Conservation (phyloP, 106 monocot species). For the Chionographis japonica region DNA sequence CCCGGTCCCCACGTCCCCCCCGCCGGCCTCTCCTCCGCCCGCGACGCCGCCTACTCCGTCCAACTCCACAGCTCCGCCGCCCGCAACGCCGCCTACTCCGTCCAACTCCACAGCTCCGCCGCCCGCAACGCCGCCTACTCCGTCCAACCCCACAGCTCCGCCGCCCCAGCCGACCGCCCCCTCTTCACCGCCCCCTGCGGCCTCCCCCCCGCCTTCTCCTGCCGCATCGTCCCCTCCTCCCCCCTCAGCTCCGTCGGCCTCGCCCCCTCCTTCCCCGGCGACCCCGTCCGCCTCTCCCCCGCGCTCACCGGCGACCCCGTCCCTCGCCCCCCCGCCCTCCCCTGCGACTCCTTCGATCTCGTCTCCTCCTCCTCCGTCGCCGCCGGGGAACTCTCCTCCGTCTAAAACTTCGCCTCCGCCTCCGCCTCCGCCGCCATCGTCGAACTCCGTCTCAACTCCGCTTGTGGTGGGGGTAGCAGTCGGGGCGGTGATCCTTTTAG, state of each 20-base stretch:
- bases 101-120: not conserved
- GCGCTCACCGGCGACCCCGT: not conserved
- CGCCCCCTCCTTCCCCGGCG: slow-evolving; percentile 3
- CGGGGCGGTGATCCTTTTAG: slow-evolving; percentile 8
- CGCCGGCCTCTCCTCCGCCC: slow-evolving; percentile 9
- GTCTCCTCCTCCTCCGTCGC: not conserved
- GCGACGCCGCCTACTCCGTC: not conserved
- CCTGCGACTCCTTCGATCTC: not conserved
- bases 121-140: not conserved
- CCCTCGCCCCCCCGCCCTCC: not conserved
- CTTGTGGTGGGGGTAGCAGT: slow-evolving; percentile 15
- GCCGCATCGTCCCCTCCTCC: not conserved
- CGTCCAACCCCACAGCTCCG: not conserved
- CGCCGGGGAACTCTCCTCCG: not conserved
- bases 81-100: slow-evolving; percentile 6
- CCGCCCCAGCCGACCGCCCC: not conserved
- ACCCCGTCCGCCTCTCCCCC: slow-evolving; percentile 1
- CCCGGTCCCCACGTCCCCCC: not conserved
- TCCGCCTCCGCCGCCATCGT: slow-evolving; percentile 1
- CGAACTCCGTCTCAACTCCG: not conserved
- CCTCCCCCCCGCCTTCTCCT: slow-evolving; percentile 2
- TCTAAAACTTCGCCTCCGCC: slow-evolving; percentile 6
- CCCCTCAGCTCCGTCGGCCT: not conserved
- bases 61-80: not conserved
- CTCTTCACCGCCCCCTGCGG: not conserved